phyloP scores from a whole-genome alignment of 2,329 filamentous ascomycete species.

The Apiospora phragmitis region DNA sequence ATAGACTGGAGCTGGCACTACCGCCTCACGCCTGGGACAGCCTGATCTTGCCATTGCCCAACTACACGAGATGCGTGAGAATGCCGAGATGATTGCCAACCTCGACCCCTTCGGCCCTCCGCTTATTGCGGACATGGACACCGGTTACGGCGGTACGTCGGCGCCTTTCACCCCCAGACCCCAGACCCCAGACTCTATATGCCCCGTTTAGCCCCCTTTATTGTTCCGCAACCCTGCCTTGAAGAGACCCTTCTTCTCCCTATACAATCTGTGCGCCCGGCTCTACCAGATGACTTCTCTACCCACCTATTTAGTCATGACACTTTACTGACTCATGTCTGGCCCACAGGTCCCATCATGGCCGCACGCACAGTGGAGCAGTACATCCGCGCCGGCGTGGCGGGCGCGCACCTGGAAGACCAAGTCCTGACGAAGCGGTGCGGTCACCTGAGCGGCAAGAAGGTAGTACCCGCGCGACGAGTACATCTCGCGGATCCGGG shows the following conservation, averaged over 20 bases:
- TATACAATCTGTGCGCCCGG: neutral
- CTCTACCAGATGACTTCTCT: neutral
- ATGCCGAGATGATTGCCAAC: conserved; percentile 54
- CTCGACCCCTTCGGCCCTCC: conserved; percentile 46
- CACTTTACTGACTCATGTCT: neutral
- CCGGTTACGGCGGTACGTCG: conserved; percentile 50
- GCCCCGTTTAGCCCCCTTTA: neutral
- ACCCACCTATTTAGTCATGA: too few relatives aligned
- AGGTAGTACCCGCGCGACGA: conserved; percentile 52
- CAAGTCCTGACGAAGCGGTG: conserved; percentile 61
- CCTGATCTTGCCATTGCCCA: conserved; percentile 52
- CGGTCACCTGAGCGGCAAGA: conserved; percentile 63
- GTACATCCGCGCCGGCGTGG: conserved; percentile 55
- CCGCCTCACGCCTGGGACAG: conserved; percentile 47
- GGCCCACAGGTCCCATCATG: conserved; percentile 36
- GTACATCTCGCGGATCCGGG: conserved; percentile 57
- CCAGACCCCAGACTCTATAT: neutral
- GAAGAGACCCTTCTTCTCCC: too few relatives aligned
- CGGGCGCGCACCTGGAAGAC: conserved; percentile 35
- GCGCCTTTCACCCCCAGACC: neutral
- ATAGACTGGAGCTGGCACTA: conserved; percentile 52
- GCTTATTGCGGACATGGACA: conserved; percentile 55
- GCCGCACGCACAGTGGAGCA: conserved; percentile 43
- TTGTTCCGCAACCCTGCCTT: neutral
- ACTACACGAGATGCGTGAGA: conserved; percentile 51